Base-by-base conservation (phyloP, 139 green algal species). In the Mesotaenium endlicherianum region DNA sequence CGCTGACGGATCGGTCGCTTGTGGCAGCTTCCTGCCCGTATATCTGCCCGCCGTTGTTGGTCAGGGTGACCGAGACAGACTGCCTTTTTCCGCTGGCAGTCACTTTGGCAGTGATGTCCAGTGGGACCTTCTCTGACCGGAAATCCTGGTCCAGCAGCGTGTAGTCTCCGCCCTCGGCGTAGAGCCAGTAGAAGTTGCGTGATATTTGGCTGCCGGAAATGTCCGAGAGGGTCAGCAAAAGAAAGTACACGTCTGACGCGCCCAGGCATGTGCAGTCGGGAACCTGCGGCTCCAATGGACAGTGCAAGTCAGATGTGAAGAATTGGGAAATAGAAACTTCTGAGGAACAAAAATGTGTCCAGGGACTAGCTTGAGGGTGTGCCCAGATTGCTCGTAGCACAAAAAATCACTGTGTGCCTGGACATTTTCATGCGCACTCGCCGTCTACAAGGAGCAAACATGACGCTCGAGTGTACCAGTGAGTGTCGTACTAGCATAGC, bases 121-220 rank as follows among this genome's bases (percentile, higher is more conserved):
- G 5, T 79, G 44, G 44, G 39, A 79, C 75, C 8, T 82, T 79
- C 58, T 82, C n/a, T 77, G 5, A 30, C 59, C 47, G 70, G 26
- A 77, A 82, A 6, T 45, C 31, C 14, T 30, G n/a, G 6, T 40
- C 31, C 59, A 82, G 59, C 14, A 8, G 31, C 5, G 75, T 82
- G 58, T 82, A 82, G 70, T 82, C 75, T 8, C 30, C 57, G 31
- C 76, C 49, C 55, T 4, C 20, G 6, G n/a, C n/a, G 43, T 81
- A 42, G 55, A 86, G 42, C 82, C 82, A 88, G 47, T 88, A 88
- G 30, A 88, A 87, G 60, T 88, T 88, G 5, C 82, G 31, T 16
- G 77, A 87, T 5, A 87, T 3, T 31, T 42, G 20, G 36, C 3
- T 26, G n/a, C 26, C 75, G 36, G 41, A 80, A 4, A 5, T 34